A percentile compares a stretch with the other conserved stretches of the same genome.
These are phyloP conservation scores for Dipteronia dyeriana DNA, from an alignment of 345 rosid genomes.

Conservation along the genomic window DNA sequence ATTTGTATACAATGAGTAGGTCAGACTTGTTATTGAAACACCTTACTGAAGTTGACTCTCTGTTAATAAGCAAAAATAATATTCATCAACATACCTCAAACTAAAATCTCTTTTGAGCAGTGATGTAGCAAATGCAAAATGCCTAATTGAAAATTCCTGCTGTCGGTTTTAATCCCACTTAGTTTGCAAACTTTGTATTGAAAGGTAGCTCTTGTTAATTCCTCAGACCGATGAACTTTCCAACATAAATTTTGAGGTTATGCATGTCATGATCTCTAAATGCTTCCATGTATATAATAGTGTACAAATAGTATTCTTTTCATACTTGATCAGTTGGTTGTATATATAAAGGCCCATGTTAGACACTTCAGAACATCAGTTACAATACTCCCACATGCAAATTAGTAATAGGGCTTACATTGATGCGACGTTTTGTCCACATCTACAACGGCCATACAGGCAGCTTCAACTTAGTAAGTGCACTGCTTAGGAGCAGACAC, in stretches of 20 bases:
- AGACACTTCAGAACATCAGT: background rate
- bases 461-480: background rate
- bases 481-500: background rate
- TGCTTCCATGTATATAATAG: background rate
- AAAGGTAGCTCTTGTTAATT: background rate
- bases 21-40: background rate
- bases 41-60: background rate
- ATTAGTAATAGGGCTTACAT: background rate
- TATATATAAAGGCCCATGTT: background rate
- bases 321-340: background rate
- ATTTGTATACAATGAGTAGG: background rate
- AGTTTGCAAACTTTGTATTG: too few species aligned
- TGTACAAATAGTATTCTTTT: background rate
- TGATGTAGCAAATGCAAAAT: background rate
- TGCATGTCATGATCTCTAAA: background rate
- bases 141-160: background rate
- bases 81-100: background rate
- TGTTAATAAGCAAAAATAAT: background rate
- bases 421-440: background rate
- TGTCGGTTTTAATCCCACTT: too few species aligned
- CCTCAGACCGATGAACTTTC: background rate
- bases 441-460: background rate
- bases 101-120: background rate
- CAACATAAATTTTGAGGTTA: background rate
- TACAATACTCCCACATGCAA: background rate